Evolutionary conservation across 805 yeast genomes (phyloP).

Genomic region (Teunomyces funiuensis): DNA sequence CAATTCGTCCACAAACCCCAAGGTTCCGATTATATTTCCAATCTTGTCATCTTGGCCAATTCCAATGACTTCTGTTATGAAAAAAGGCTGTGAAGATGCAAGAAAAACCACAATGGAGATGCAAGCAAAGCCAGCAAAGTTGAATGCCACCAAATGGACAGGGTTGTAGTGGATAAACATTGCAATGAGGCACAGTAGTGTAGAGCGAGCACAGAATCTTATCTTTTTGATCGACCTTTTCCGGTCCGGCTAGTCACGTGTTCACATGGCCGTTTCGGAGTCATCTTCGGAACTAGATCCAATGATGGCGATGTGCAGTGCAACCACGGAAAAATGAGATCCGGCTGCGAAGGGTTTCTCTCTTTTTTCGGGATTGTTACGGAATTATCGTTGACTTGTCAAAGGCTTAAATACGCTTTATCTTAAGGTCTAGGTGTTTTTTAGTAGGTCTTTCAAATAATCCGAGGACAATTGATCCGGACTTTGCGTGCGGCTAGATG

Average conservation of each 20-base stretch:
- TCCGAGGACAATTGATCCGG: too few species aligned
- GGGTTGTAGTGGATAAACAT: slow-evolving; percentile 11
- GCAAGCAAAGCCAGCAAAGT: slow-evolving; percentile 37
- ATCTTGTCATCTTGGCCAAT: slow-evolving; percentile 23
- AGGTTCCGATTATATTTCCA: slow-evolving; percentile 34
- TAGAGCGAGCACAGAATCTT: too few species aligned
- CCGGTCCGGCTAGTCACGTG: slow-evolving; percentile 3
- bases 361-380: too few species aligned
- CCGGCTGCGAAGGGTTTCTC: too few species aligned
- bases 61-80: slow-evolving; percentile 31
- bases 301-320: background rate
- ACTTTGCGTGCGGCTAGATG: too few species aligned
- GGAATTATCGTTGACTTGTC: too few species aligned
- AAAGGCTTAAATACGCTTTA: too few species aligned
- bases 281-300: background rate
- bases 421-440: too few species aligned
- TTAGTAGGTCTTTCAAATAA: too few species aligned
- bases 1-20: slow-evolving; percentile 59
- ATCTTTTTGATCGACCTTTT: slow-evolving; percentile 5
- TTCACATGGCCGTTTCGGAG: background rate
- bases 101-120: slow-evolving; percentile 40
- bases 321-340: too few species aligned
- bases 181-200: background rate
- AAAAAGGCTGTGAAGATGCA: slow-evolving; percentile 43
- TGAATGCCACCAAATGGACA: slow-evolving; percentile 33